These are phyloP conservation scores for Sugiyamaella boreocaroliniensis DNA, from an alignment of 805 yeast genomes.

Conservation along the genomic window DNA sequence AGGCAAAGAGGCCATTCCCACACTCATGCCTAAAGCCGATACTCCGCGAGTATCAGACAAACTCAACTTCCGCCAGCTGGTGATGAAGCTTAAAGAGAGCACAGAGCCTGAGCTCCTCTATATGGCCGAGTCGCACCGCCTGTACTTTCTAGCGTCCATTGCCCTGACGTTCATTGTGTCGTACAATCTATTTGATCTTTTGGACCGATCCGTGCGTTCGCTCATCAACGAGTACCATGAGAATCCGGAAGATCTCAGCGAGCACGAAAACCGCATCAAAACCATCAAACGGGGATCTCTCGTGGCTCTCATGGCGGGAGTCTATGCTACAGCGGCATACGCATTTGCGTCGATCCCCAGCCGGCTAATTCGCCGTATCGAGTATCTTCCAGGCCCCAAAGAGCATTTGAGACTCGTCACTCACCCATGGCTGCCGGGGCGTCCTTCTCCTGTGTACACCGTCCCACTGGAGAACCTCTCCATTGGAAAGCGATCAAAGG, in stretches of 20 bases:
- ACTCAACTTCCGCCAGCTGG: slow-evolving; percentile 54
- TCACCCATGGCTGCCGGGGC: slow-evolving; percentile 69
- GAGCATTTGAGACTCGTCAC: slow-evolving; percentile 60
- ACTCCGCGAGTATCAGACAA: slow-evolving; percentile 63
- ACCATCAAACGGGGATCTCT: slow-evolving; percentile 33
- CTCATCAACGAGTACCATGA: slow-evolving; percentile 47
- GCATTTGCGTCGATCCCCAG: slow-evolving; percentile 55
- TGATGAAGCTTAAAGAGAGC: slow-evolving; percentile 48
- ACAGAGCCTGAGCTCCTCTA: slow-evolving; percentile 66
- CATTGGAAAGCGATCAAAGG: slow-evolving; percentile 55
- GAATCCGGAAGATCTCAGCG: slow-evolving; percentile 43
- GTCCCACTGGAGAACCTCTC: slow-evolving; percentile 51
- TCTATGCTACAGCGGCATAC: slow-evolving; percentile 38
- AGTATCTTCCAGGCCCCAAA: slow-evolving; percentile 53
- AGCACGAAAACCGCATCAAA: slow-evolving; percentile 33
- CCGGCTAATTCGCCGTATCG: slow-evolving; percentile 64
- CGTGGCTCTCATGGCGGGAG: slow-evolving; percentile 31
- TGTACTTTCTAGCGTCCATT: slow-evolving; percentile 64
- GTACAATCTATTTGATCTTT: slow-evolving; percentile 51
- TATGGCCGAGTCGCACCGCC: slow-evolving; percentile 76
- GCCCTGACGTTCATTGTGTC: slow-evolving; percentile 62
- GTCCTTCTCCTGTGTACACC: slow-evolving; percentile 68
- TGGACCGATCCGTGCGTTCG: slow-evolving; percentile 50
- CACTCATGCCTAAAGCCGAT: slow-evolving; percentile 66
- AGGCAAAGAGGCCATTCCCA: slow-evolving; percentile 55